phyloP scores from a whole-genome alignment of 306 rosid genomes.

The Dalbergia cultrata region DNA sequence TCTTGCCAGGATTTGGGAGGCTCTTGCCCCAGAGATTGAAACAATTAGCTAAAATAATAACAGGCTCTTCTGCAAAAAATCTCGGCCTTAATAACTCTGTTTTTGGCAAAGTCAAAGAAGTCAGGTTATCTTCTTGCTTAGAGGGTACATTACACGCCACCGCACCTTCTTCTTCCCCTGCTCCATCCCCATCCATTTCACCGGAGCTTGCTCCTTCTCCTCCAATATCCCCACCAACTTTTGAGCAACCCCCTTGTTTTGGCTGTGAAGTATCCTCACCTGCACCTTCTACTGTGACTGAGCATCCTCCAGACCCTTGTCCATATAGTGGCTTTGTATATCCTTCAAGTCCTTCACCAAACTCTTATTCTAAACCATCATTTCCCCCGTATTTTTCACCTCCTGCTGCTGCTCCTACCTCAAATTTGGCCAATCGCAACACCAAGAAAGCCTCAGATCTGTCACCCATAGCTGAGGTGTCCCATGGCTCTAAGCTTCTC shows the following conservation, averaged over 20 bases:
- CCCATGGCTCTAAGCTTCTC: conserved; percentile 50
- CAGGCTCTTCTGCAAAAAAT: conserved; percentile 63
- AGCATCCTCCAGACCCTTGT: conserved; percentile 64
- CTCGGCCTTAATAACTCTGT: conserved; percentile 79
- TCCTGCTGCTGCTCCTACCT: conserved; percentile 54
- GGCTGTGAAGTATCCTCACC: conserved; percentile 57
- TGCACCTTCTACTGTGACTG: conserved; percentile 56
- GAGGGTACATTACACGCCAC: conserved; percentile 56
- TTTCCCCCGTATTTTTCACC: conserved; percentile 54
- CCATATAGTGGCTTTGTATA: conserved; percentile 45
- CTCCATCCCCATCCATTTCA: conserved; percentile 69
- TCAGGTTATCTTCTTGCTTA: conserved; percentile 72
- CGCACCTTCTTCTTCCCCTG: conserved; percentile 76
- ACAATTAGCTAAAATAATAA: conserved; percentile 75
- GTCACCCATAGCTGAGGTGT: conserved; percentile 51
- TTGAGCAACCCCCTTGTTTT: conserved; percentile 54
- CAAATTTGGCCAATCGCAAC: conserved; percentile 50
- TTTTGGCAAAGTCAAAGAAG: conserved; percentile 82
- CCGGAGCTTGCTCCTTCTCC: conserved; percentile 57
- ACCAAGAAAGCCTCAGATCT: conserved; percentile 52
- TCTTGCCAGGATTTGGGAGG: conserved; percentile 61
- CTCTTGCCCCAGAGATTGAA: conserved; percentile 72
- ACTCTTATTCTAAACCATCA: conserved; percentile 51
- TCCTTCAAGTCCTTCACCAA: conserved; percentile 57
- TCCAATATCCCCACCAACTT: conserved; percentile 53